Evolutionary conservation across 108 stramenopile genomes (phyloP), one percentile per base, ranked within the genome.

Genomic region (Cyclotella atomus): DNA sequence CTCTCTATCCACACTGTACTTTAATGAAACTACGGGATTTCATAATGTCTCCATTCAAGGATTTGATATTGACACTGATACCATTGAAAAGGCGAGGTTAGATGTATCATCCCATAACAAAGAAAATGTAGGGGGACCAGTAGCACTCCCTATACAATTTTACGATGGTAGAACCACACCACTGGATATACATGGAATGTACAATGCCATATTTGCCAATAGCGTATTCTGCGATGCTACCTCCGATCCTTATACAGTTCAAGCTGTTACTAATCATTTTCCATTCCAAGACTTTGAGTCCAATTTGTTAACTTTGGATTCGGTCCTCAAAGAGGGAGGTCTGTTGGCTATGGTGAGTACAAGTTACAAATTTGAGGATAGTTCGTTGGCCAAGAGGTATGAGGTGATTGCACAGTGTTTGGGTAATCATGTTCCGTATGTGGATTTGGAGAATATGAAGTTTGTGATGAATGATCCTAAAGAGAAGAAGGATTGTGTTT

Each of bases 151-250:
- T 0, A 30, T 57, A 1, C 28, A 47, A 17, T 65, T 65, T 34
- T 65, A 49, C 47, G 43, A 65, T 49, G 65, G 65, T 32, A 46
- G 43, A 33, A 27, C 47, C 16, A 65, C 44, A 65, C 9, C 38
- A 3, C 19, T 65, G 1, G n/a, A 49, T 15, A 2, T 33, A 14
- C 7, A 65, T 49, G 65, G 65, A 17, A 41, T 16, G 43, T 65
- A 65, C 28, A 34, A 65, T 49, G 65, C 65, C 45, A 65, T 65
- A n/a, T 65, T 65, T 49, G 65, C 65, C 9, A 65, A 65, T 27
- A 65, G 65, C 17, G 65, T 65, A 2, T 28, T 65, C 27, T 65
- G 65, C 25, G 41, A 43, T 20, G 56, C 56, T 14, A 57, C 56
- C 0, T 57, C 56, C 15, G 6, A 29, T 32, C 65, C 65, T 21